These are phyloP conservation scores for Piper longum DNA, from an alignment of 164 flowering plant species.

Conservation along the genomic window DNA sequence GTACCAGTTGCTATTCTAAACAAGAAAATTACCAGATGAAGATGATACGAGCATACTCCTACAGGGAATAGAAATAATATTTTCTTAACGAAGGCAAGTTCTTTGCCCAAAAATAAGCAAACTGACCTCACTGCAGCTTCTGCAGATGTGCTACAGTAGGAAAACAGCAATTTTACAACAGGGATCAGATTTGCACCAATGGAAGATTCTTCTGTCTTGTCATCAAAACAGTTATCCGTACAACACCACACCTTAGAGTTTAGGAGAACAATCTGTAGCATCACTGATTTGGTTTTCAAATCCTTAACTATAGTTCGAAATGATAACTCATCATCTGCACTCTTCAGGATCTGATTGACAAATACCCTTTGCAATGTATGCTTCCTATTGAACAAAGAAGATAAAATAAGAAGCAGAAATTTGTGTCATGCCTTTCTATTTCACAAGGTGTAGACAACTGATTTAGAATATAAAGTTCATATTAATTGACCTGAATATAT, in stretches of 20 bases:
- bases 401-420: not conserved
- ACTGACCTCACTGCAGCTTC: conserved; percentile 43
- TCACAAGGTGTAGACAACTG: not conserved
- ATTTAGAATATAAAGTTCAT: not conserved
- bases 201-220: conserved; percentile 13
- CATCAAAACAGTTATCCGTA: conserved; percentile 33
- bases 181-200: conserved; percentile 40
- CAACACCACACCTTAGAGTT: conserved; percentile 66
- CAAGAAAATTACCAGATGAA: too few relatives aligned
- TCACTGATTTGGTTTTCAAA: conserved; percentile 36
- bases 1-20: too few relatives aligned
- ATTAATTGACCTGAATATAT: conserved; percentile 50
- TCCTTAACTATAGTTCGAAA: conserved; percentile 69
- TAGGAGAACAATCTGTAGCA: conserved; percentile 57
- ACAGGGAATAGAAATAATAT: too few relatives aligned
- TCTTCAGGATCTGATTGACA: conserved; percentile 47
- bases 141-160: conserved; percentile 25
- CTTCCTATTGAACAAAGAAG: conserved; percentile 32
- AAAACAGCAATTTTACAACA: conserved; percentile 59
- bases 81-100: not conserved
- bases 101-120: not conserved
- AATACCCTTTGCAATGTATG: conserved; percentile 70
- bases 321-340: conserved; percentile 70
- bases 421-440: not conserved
- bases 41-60: too few relatives aligned